Conservation (phyloP, 2,329 filamentous ascomycete genomes). For the Decorospora gaudefroyi region DNA sequence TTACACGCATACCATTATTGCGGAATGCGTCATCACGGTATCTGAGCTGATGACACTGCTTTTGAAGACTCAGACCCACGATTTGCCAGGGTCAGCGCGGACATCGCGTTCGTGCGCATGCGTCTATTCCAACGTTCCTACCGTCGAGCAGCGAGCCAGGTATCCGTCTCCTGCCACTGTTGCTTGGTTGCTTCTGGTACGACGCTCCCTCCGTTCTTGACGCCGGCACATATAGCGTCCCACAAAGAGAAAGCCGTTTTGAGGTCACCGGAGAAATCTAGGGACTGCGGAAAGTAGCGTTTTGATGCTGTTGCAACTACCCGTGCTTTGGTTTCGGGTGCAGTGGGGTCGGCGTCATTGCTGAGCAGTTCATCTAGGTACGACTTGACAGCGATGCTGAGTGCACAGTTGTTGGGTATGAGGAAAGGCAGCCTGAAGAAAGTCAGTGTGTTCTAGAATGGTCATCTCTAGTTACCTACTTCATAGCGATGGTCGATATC, state of each 20-base stretch:
- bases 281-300: conserved; percentile 65
- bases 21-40: too few relatives aligned
- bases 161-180: conserved; percentile 63
- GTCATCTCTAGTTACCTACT: conserved; percentile 58
- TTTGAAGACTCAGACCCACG: too few relatives aligned
- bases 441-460: conserved; percentile 32
- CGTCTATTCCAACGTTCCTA: conserved; percentile 17
- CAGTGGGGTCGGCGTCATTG: conserved; percentile 58
- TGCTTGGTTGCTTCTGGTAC: conserved; percentile 54
- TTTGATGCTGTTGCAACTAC: conserved; percentile 58
- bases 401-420: conserved; percentile 71
- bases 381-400: conserved; percentile 79
- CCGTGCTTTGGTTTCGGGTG: conserved; percentile 54
- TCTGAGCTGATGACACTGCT: too few relatives aligned
- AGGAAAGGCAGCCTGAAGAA: conserved; percentile 63
- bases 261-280: conserved; percentile 62
- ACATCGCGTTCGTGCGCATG: too few relatives aligned
- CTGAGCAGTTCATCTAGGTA: conserved; percentile 73
- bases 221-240: conserved; percentile 66
- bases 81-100: too few relatives aligned
- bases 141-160: conserved; percentile 56
- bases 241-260: conserved; percentile 65
- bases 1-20: too few relatives aligned
- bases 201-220: conserved; percentile 58
- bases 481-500: conserved; percentile 68